Conservation (phyloP, 1,284 basidiomycete species). For the Pseudozyma sp. region DNA sequence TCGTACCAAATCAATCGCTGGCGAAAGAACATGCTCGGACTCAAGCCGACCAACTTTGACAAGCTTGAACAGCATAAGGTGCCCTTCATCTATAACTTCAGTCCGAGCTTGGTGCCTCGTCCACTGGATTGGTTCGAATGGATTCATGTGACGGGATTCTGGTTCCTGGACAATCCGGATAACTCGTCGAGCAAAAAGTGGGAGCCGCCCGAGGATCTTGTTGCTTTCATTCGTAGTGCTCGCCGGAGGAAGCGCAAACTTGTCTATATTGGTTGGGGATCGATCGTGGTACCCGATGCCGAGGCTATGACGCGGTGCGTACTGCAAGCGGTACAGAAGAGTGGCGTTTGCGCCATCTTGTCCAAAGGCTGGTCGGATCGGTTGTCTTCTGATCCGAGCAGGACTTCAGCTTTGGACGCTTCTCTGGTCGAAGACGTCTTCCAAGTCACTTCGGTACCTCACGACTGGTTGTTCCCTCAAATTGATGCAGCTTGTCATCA, state of each 20-base stretch:
- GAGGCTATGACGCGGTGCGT: slow-evolving; percentile 89
- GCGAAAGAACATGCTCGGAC: slow-evolving; percentile 81
- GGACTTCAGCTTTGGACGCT: slow-evolving; percentile 70
- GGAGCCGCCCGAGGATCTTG: slow-evolving; percentile 82
- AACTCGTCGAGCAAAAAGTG: slow-evolving; percentile 82
- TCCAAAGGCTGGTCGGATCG: slow-evolving; percentile 99
- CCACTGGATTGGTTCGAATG: slow-evolving; percentile 93
- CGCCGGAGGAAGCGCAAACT: slow-evolving; percentile 83
- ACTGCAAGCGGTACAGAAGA: slow-evolving; percentile 82
- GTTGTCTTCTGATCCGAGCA: slow-evolving; percentile 56
- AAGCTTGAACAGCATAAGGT: slow-evolving; percentile 95
- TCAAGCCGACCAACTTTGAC: slow-evolving; percentile 85
- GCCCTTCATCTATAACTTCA: slow-evolving; percentile 98
- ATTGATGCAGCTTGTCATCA: slow-evolving; percentile 98
- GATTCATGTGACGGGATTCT: slow-evolving; percentile 85
- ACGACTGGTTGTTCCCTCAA: slow-evolving; percentile 94
- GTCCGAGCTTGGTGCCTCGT: slow-evolving; percentile 79
- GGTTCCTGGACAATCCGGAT: slow-evolving; percentile 76
- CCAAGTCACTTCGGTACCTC: slow-evolving; percentile 87
- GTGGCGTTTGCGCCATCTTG: slow-evolving; percentile 88
- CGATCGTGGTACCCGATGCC: slow-evolving; percentile 95
- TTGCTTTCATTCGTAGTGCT: slow-evolving; percentile 84
- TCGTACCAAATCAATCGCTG: slow-evolving; percentile 91
- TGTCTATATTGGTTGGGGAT: slow-evolving; percentile 98
- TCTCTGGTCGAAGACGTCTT: slow-evolving; percentile 78